Base-by-base conservation (phyloP, 2,329 filamentous ascomycete genomes). In the Neonectria ditissima region DNA sequence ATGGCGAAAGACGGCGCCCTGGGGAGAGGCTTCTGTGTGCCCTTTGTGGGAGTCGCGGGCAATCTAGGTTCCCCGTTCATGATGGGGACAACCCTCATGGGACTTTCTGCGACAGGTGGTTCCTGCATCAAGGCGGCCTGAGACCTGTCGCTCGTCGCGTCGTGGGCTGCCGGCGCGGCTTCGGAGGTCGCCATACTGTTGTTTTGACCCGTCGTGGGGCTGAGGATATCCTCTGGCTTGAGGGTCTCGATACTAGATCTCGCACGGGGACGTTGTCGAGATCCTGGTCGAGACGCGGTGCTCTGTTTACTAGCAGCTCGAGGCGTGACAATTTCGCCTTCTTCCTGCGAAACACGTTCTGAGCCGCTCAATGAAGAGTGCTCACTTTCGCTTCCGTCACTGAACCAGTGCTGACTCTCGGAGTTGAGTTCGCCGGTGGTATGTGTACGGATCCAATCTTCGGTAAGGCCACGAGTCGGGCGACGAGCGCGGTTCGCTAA, bases 381-480 rank as follows among this genome's bases (percentile, higher is more conserved):
- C 83, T 93, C 91, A 76, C 91, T 93, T 73, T 87, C 87, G 75
- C 87, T 81, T 72, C 75, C 80, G 72, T 97, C 93, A 76, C 92
- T 97, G 69, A 94, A 85, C 93, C 93, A 97, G 78, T 93, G 91
- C 65, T 88, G 89, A 69, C 88, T 87, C 76, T 96, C 92, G 32
- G 86, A 87, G 69, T 72, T 70, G 68, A 85, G 85, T 69, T 91
- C 88, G 67, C 87, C 86, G n/a, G 90, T 86, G n/a, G 92, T 89
- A 74, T 94, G 93, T 65, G 92, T 91, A 65, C 92, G 91, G 69
- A 96, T 93, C 92, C 92, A 95, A 81, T 94, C 91, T 77, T 94
- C 91, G 0, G 91, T 93, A 57, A 94, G 85, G 63, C 90, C 89
- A 68, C 84, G 82, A 16, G 84, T 81, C 59, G 86, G 83, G 75